Evolutionary conservation across 257 asterid species (phyloP), one percentile per base, ranked within the genome.

Genomic region (Leonotis leonurus): DNA sequence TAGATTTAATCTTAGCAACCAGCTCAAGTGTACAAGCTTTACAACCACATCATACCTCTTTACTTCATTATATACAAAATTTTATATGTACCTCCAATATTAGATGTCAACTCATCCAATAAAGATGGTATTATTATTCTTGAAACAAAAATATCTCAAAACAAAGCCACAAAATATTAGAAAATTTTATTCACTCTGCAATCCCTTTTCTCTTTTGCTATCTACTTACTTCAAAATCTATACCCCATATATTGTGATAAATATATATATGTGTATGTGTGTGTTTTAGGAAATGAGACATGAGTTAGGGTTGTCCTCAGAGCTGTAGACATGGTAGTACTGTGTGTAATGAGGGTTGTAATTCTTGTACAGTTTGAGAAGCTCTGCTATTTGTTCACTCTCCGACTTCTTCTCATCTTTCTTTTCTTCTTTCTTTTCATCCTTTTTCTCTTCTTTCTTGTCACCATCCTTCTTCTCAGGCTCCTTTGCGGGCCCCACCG

Each of bases 401-500:
- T 70, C 83, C 4, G 20, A 35, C 5, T 73, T 76, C 30, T 70
- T 72, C 0, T 62, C 76, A 1, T 65, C 70, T 18, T 70, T 69
- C 1, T 56, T 36, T 0, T 65, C 76, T 5, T 77, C 75, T 7
- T 71, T 70, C 8, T 72, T 60, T 0, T 54, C 68, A 14, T 37
- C 68, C 0, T 73, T 68, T 9, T 70, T 64, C 5, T 66, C 68
- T 0, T 73, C 71, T 9, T 70, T 64, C 5, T 66, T 67, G 5
- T 56, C 78, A 1, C 64, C 75, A 6, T 70, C 69, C 54, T 80
- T 72, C 69, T 80, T 80, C 8, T 73, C 85, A 2, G 75, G 79
- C 60, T 77, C 85, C 48, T 82, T 82, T 1, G 85, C 81, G 1
- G 88, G 88, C 12, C 88, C 88, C 7, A 82, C 88, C 3, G 81